These are phyloP conservation scores for Fusarium buxicola DNA, from an alignment of 2,329 filamentous ascomycete genomes.

Conservation along the genomic window DNA sequence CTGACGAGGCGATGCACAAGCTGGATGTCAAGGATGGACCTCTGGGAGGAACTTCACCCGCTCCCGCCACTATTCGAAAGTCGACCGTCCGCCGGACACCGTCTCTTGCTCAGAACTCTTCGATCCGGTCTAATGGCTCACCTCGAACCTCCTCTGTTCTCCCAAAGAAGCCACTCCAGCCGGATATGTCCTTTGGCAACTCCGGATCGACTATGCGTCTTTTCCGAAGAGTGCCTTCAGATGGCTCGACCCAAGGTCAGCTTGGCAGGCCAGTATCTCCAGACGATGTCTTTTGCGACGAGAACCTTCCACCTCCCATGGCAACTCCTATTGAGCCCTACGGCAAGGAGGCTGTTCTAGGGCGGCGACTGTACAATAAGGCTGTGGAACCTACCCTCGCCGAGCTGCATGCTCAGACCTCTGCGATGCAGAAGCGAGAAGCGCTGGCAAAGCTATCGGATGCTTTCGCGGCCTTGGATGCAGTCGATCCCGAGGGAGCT, in stretches of 20 bases:
- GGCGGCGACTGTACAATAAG: constrained; percentile 83
- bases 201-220: constrained; percentile 90
- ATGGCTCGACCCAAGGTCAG: constrained; percentile 64
- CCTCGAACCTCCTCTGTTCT: constrained; percentile 55
- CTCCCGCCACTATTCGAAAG: constrained; percentile 67
- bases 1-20: constrained; percentile 70
- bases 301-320: constrained; percentile 70
- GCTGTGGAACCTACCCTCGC: constrained; percentile 85
- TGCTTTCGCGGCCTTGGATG: constrained; percentile 86
- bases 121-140: constrained; percentile 55
- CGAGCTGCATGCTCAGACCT: constrained; percentile 86
- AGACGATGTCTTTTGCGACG: constrained; percentile 63
- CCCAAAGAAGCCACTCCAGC: constrained; percentile 81
- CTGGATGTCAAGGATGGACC: constrained; percentile 72
- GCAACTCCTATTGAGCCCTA: constrained; percentile 64
- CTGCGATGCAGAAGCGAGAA: constrained; percentile 75
- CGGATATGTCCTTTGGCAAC: constrained; percentile 95
- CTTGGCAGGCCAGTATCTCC: constrained; percentile 51
- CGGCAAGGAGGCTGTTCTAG: constrained; percentile 85
- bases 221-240: constrained; percentile 86
- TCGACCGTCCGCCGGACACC: constrained; percentile 65
- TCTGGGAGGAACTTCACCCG: constrained; percentile 66
- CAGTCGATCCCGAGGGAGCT: constrained; percentile 89
- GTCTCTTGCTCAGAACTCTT: constrained; percentile 54
- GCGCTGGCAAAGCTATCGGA: constrained; percentile 85